phyloP scores from a whole-genome alignment of 2,329 filamentous ascomycete genomes.

The Thielaviopsis musarum region DNA sequence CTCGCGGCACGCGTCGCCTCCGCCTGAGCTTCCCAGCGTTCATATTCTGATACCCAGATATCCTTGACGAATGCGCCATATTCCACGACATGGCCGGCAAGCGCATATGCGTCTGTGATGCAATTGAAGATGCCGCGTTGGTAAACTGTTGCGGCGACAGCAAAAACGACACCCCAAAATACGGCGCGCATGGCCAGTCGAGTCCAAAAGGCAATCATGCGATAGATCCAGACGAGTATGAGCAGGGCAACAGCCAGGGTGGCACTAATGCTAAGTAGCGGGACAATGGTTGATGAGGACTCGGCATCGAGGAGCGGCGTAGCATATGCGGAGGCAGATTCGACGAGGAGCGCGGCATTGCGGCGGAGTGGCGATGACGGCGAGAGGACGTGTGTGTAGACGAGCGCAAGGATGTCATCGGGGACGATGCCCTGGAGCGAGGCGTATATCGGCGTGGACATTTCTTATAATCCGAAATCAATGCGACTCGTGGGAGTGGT shows the following conservation, averaged over 20 bases:
- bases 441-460: slow-evolving; percentile 16
- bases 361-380: slow-evolving; percentile 26
- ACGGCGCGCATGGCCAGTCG: slow-evolving; percentile 43
- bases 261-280: slow-evolving; percentile 18
- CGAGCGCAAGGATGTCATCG: slow-evolving; percentile 25
- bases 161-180: slow-evolving; percentile 45
- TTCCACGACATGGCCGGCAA: slow-evolving; percentile 27
- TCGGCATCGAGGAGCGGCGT: slow-evolving; percentile 25
- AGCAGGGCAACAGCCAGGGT: slow-evolving; percentile 19
- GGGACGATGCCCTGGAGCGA: slow-evolving; percentile 27
- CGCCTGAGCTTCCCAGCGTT: slow-evolving; percentile 35
- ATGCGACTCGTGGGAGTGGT: neutral
- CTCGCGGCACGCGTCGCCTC: slow-evolving; percentile 14
- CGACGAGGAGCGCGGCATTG: slow-evolving; percentile 16
- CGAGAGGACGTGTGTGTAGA: slow-evolving; percentile 31
- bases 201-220: slow-evolving; percentile 63
- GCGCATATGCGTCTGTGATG: slow-evolving; percentile 35
- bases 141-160: slow-evolving; percentile 38
- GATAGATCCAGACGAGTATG: slow-evolving; percentile 38
- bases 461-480: slow-evolving; percentile 14
- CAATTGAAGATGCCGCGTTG: slow-evolving; percentile 51
- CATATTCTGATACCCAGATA: slow-evolving; percentile 41
- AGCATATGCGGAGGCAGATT: slow-evolving; percentile 17
- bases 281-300: slow-evolving; percentile 19
- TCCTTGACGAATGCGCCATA: slow-evolving; percentile 32